Evolutionary conservation across 768 basidiomycete genomes (phyloP).

Genomic region (Cystobasidium ongulense): DNA sequence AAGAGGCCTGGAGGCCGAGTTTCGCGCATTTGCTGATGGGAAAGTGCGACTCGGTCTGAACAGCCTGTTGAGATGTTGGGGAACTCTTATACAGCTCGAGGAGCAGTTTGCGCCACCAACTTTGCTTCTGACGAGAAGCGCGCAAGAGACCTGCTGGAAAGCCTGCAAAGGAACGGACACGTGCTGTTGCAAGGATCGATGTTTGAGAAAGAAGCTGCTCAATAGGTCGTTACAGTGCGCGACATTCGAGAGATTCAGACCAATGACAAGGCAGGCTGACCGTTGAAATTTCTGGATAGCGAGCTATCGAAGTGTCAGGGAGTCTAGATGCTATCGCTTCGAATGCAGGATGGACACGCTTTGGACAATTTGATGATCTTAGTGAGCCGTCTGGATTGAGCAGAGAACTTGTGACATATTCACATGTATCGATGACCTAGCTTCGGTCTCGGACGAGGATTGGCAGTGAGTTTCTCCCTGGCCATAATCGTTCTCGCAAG

Average conservation of each 20-base stretch:
- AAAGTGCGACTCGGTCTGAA: constrained; percentile 57
- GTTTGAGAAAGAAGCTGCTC: not conserved
- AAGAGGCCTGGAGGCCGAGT: not conserved
- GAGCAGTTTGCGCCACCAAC: not conserved
- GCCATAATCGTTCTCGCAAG: not conserved
- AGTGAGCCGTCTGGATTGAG: constrained; percentile 1
- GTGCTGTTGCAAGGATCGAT: not conserved
- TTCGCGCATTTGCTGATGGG: not conserved
- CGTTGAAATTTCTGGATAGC: not conserved
- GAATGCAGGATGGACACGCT: constrained; percentile 17
- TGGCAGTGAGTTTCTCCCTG: constrained; percentile 11
- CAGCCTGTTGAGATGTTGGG: constrained; percentile 98
- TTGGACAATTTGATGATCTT: constrained; percentile 5
- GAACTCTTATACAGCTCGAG: no score
- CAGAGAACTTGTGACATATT: no score
- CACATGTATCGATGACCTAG: no score
- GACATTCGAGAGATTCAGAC: not conserved
- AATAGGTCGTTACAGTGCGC: not conserved
- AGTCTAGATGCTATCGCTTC: constrained; percentile 4
- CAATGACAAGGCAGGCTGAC: not conserved
- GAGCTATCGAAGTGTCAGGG: not conserved
- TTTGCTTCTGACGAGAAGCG: not conserved
- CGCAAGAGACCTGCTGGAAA: not conserved
- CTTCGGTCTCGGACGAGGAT: not conserved
- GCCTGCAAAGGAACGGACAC: not conserved